A percentile compares a stretch with the other conserved stretches of the same genome.
Evolutionary conservation across 208 protist genomes (phyloP).

Genomic region (Crithidia fasciculata): DNA sequence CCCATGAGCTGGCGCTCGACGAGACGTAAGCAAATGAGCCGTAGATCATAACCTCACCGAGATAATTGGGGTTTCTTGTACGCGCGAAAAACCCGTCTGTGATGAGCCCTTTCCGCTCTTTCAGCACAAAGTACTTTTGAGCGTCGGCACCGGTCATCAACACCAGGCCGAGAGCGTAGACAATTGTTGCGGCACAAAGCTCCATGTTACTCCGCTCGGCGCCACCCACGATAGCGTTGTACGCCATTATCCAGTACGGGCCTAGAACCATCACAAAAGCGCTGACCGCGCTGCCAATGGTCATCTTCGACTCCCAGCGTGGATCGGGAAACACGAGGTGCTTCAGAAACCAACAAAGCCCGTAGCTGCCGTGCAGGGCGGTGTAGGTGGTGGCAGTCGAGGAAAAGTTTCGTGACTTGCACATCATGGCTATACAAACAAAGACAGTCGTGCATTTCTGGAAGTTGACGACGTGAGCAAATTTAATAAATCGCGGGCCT

Average conservation of each 20-base stretch:
- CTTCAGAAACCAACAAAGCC: slow-evolving; percentile 90
- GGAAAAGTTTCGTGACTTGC: slow-evolving; percentile 66
- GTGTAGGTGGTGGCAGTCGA: slow-evolving; percentile 86
- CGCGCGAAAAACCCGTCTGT: slow-evolving; percentile 85
- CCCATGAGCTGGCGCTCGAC: slow-evolving; percentile 50
- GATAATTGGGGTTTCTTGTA: slow-evolving; percentile 86
- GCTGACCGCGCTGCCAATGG: slow-evolving; percentile 55
- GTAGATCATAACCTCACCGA: slow-evolving; percentile 91
- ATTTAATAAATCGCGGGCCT: slow-evolving; percentile 65
- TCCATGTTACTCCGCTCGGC: slow-evolving; percentile 52
- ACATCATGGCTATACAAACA: slow-evolving; percentile 75
- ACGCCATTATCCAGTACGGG: slow-evolving; percentile 87
- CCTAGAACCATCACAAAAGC: slow-evolving; percentile 57
- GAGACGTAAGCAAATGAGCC: slow-evolving; percentile 83
- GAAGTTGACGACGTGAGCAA: slow-evolving; percentile 81
- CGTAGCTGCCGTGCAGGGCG: slow-evolving; percentile 87
- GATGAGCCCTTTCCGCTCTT: slow-evolving; percentile 70
- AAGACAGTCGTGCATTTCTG: slow-evolving; percentile 81
- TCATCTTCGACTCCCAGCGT: slow-evolving; percentile 77
- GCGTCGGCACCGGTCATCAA: slow-evolving; percentile 81
- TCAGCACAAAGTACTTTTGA: slow-evolving; percentile 88
- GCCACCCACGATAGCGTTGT: slow-evolving; percentile 67
- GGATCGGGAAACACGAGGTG: slow-evolving; percentile 82
- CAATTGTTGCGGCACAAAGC: slow-evolving; percentile 56
- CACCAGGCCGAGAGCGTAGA: slow-evolving; percentile 67